Base-by-base conservation (phyloP, 345 rosid species). In the Citrus glauca region DNA sequence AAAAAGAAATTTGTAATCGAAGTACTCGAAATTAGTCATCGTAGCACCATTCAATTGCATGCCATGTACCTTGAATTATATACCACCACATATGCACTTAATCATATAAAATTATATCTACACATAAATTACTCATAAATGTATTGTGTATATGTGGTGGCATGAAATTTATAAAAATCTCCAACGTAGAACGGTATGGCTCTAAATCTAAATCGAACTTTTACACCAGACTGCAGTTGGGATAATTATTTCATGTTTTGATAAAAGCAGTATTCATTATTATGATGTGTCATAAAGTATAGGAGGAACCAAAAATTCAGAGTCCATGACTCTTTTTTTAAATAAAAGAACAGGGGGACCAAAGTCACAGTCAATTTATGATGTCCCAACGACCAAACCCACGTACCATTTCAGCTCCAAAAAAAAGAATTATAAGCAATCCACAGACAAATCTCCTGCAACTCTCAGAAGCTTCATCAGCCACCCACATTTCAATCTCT, bases 401-500 rank as follows among this genome's bases (percentile, higher is more conserved):
- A 72, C 35, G 33, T 64, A 78, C 28, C 20, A 72, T 55, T 40
- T 64, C n/a, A 69, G 72, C 32, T 66, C 66, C 40, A 48, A 67
- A 72, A 69, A 62, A 67, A 72, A 60, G 67, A 67, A 67, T 76
- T 74, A 82, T 77, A 80, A 75, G 68, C 68, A 40, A 50, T 35
- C 32, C 56, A 7, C 4, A 35, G 6, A 70, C 27, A 22, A 69
- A 68, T 20, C 37, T 20, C 66, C 77, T 68, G 33, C 75, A 76
- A 71, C 68, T 70, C 81, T 64, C 69, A 56, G 22, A 53, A 71
- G 28, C 64, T 24, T 37, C 11, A 25, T 50, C 72, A 45, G 4
- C 59, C 57, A 73, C 22, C 35, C 24, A 17, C 56, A 38, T 33
- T 56, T 40, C 6, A 50, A 9, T 63, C 30, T 48, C 16, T 32